Base-by-base conservation (phyloP, 2,329 filamentous ascomycete species). In the Ascochyta koolunga region DNA sequence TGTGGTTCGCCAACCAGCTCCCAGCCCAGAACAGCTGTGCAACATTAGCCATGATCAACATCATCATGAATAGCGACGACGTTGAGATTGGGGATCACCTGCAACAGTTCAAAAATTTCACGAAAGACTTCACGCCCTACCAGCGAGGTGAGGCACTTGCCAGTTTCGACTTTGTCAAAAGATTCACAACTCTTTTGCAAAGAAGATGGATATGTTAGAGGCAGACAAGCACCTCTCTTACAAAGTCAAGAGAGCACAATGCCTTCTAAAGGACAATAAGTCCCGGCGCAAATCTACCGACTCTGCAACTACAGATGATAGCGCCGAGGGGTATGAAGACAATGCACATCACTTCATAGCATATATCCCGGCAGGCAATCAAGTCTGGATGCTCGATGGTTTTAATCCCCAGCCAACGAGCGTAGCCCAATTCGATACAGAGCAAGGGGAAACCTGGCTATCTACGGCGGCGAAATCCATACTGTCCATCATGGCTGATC, bases 1-100 rank as follows among this genome's bases (percentile, higher is more conserved):
- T 98, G 16, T 99, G 95, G 93, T 98, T 97, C 73, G 92, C 93
- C 24, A 97, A 97, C 67, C 93, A 96, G 78, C 89, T 90, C 40
- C 72, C 71, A 5, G 68, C 64, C 11, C 70, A 73, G 42, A 96
- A 96, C 73, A 89, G 91, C 22, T 99, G 95, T 75, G 95, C 91
- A 18, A 95, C 91, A n/a, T 86, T 97, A 39, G 92, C 95, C 3
- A 80, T 98, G 61, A 83, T 97, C 64, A 98, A 98, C 67, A 96
- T 97, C 56, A 79, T 96, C 68, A 96, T 96, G 84, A 98, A 98
- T 69, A 82, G 87, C 21, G 25, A 40, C 0, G 80, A 79, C 0
- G 75, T 91, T 3, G 77, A 86, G 10, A 81, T 97, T 5, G 91
- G 92, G 4, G 76, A 84, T n/a, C 80, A 87, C 54, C 81, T 98